Percentiles rank a stretch among this genome's conserved stretches.
Evolutionary conservation across 345 rosid species (phyloP).

Genomic region (Citrus trifoliata): DNA sequence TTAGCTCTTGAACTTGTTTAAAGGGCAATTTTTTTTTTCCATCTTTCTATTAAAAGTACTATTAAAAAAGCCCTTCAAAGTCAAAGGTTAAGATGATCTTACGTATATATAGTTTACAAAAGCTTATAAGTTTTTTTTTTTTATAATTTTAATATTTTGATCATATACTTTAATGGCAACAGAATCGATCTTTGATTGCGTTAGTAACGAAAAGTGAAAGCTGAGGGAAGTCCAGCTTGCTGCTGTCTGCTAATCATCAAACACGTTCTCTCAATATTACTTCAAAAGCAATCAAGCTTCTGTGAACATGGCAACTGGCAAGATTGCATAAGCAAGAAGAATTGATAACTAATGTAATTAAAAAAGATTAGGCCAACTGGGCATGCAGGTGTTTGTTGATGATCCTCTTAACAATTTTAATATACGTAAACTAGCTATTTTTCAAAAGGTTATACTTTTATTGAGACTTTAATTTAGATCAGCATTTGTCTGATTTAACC

Average conservation of each 20-base stretch:
- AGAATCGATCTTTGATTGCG: not conserved
- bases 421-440: not conserved
- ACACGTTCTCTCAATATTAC: slow-evolving; percentile 13
- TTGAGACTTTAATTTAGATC: not conserved
- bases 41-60: not conserved
- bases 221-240: not conserved
- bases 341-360: not conserved
- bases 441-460: not conserved
- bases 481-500: not conserved
- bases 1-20: not conserved
- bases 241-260: slow-evolving; percentile 20
- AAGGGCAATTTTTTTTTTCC: not conserved
- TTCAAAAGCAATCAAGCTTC: not conserved
- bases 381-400: not conserved
- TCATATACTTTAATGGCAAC: not conserved
- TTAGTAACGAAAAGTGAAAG: not conserved
- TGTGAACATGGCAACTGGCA: not conserved
- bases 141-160: too few species aligned
- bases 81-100: not conserved
- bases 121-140: too few species aligned
- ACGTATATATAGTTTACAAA: not conserved
- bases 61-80: not conserved
- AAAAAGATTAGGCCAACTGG: not conserved
- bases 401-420: not conserved
- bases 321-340: not conserved